phyloP scores from a whole-genome alignment of 192 early-diverging fungal species.

The Umbelopsis sp. region DNA sequence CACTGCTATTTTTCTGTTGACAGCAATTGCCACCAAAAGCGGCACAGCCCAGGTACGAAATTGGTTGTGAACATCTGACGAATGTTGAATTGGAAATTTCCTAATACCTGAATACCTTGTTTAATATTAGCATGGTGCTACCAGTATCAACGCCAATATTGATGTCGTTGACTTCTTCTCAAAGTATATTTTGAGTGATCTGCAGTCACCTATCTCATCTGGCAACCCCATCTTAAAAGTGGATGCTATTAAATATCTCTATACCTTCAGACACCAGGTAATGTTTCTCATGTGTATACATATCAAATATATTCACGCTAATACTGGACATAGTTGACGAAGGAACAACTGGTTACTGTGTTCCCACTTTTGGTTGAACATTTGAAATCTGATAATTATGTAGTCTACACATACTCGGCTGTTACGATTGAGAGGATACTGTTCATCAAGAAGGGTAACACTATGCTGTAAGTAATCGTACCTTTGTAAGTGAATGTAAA shows the following conservation, averaged over 20 bases:
- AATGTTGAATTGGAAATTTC: neutral
- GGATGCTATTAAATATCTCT: constrained; percentile 93
- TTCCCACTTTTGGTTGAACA: constrained; percentile 82
- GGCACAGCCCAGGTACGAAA: constrained; percentile 65
- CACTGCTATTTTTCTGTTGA: constrained; percentile 91
- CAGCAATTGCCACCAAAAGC: constrained; percentile 82
- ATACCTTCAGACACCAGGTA: constrained; percentile 91
- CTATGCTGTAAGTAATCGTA: constrained; percentile 49
- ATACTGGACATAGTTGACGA: constrained; percentile 59
- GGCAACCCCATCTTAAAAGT: constrained; percentile 86
- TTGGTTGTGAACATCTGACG: neutral
- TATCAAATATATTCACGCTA: neutral
- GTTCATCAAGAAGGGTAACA: constrained; percentile 61
- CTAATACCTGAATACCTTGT: constrained; percentile 11
- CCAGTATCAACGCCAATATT: constrained; percentile 81
- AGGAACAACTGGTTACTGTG: constrained; percentile 71
- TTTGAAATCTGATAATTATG: constrained; percentile 77
- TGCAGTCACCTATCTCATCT: constrained; percentile 70
- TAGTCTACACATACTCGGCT: constrained; percentile 91
- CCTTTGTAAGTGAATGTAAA: neutral
- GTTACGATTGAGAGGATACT: constrained; percentile 90
- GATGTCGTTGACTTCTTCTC: constrained; percentile 83
- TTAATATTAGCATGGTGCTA: constrained; percentile 71
- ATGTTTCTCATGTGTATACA: neutral
- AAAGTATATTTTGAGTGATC: constrained; percentile 80